Evolutionary conservation across 352 stramenopile genomes (phyloP).

Genomic region (Pythium phragmitis): DNA sequence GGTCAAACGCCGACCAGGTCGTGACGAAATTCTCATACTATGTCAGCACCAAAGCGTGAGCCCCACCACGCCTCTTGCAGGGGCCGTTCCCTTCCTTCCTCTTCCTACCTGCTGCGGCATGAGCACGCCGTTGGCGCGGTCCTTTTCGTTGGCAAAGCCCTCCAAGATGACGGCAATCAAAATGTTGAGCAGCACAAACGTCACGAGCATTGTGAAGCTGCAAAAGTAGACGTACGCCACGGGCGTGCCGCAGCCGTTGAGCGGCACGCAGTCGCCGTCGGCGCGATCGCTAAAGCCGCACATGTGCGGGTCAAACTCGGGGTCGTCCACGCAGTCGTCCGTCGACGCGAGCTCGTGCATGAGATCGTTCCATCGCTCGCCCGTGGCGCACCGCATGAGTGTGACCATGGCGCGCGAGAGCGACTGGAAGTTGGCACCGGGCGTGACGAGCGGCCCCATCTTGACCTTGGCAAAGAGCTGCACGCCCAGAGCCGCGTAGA

Average conservation of each 20-base stretch:
- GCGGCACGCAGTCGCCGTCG: conserved; percentile 37
- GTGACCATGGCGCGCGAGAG: conserved; percentile 72
- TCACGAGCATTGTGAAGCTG: conserved; percentile 87
- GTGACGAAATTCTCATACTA: conserved; percentile 80
- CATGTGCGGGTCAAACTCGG: conserved; percentile 45
- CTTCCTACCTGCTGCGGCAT: conserved; percentile 51
- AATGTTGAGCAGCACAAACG: conserved; percentile 90
- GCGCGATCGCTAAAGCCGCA: conserved; percentile 50
- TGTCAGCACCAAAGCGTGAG: background rate
- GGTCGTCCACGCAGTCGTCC: conserved; percentile 44
- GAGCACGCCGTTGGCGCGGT: conserved; percentile 34
- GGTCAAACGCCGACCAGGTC: conserved; percentile 80
- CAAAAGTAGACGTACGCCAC: conserved; percentile 85
- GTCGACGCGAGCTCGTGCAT: conserved; percentile 85
- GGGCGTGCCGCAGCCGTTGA: conserved; percentile 70
- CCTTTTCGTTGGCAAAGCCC: conserved; percentile 75
- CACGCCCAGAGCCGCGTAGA: conserved; percentile 89
- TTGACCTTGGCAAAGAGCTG: conserved; percentile 90
- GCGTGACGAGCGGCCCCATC: conserved; percentile 59
- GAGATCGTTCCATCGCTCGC: conserved; percentile 92
- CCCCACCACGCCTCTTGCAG: background rate
- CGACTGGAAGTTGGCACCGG: conserved; percentile 85
- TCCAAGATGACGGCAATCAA: conserved; percentile 92
- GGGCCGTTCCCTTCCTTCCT: background rate
- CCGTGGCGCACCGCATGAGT: conserved; percentile 86